Evolutionary conservation across 129 eudicot genomes (phyloP).

Genomic region (Centaurea solstitialis): DNA sequence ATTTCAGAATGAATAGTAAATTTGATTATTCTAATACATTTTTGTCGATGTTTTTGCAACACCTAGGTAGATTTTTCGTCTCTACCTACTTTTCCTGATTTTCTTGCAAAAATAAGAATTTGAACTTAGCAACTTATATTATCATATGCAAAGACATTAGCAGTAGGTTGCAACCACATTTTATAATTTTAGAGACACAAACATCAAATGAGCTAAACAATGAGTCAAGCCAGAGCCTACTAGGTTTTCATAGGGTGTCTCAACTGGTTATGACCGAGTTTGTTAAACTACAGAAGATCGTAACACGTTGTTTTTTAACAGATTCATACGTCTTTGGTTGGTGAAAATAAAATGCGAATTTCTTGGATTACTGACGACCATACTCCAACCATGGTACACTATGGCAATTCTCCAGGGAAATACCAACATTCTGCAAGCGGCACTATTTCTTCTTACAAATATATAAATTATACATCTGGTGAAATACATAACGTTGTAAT

Average conservation of each 20-base stretch:
- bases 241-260: no score
- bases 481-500: slow-evolving; percentile 55
- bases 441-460: slow-evolving; percentile 40
- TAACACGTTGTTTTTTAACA: slow-evolving; percentile 3
- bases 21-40: no score
- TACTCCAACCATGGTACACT: slow-evolving; percentile 49
- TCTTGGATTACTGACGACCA: slow-evolving; percentile 62
- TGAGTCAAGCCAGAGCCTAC: no score
- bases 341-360: slow-evolving; percentile 56
- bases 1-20: no score
- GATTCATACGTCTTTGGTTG: slow-evolving; percentile 66
- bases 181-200: not conserved
- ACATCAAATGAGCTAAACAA: not conserved
- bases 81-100: no score
- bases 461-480: slow-evolving; percentile 49
- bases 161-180: no score
- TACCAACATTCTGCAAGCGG: slow-evolving; percentile 49
- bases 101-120: no score
- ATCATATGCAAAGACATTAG: no score
- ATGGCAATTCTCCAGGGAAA: slow-evolving; percentile 49
- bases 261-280: not conserved
- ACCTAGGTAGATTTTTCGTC: no score
- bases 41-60: not conserved
- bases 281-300: not conserved
- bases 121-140: not conserved